Base-by-base conservation (phyloP, 202 grass and related monocot genomes). In the Zoysia matrella region DNA sequence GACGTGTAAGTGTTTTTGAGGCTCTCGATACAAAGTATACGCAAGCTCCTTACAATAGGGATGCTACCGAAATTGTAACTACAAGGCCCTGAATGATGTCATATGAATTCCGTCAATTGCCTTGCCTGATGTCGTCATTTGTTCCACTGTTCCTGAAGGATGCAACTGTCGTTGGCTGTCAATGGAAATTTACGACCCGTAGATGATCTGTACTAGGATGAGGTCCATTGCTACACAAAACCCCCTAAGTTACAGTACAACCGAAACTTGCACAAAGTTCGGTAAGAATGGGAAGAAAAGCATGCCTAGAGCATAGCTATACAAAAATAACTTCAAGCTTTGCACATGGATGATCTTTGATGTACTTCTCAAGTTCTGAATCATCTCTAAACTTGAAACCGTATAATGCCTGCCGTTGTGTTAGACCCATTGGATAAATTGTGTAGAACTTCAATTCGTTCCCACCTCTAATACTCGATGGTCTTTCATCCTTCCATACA, bases 241-340 rank as follows among this genome's bases (percentile, higher is more conserved):
- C 51, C 14, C 61, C 18, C 22, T 74, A 82, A n/a, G 49, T 83
- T 86, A 83, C 56, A 86, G 45, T 63, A 86, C 30, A 83, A 14
- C 69, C 43, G 76, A 72, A 84, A 56, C 65, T 69, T 61, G 16
- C 39, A 53, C 46, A 2, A 3, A 76, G 36, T 85, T 72, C 67
- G 50, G 73, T 52, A 70, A 53, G 48, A 65, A 55, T 13, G 11
- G 30, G 9, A 42, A 11, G 1, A 8, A 78, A 45, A 41, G 80
- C 60, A 46, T 57, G 13, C 41, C 55, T 57, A 82, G 22, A 43
- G 55, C 79, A 70, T 82, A 42, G 79, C 82, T 87, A 98, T 82
- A 98, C 92, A 90, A 98, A 98, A 93, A 95, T 91, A 15, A 90
- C 92, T 87, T 98, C 90, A 79, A 98, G 82, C 74, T 95, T 98